A percentile compares a stretch with the other conserved stretches of the same genome.
phyloP scores from a whole-genome alignment of 2,329 filamentous ascomycete genomes.

The Colletotrichum costaricense region DNA sequence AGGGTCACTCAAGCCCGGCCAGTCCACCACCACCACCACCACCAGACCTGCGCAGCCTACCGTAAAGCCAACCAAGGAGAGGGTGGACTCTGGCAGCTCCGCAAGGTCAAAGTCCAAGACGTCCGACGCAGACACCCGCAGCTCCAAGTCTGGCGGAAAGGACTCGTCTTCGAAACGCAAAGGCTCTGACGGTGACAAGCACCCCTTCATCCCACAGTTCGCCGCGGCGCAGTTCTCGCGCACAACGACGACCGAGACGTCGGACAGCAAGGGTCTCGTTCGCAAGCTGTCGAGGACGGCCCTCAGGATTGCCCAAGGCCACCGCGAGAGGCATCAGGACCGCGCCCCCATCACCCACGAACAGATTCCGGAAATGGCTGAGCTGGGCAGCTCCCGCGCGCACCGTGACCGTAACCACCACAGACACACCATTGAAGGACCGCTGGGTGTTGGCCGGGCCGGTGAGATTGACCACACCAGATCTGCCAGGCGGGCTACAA shows the following conservation, averaged over 20 bases:
- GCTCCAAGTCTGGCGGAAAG: conserved; percentile 15
- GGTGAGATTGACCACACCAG: conserved; percentile 32
- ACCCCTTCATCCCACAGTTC: conserved; percentile 64
- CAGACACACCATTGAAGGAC: conserved; percentile 47
- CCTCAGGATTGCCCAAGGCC: conserved; percentile 53
- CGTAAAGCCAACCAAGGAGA: neutral
- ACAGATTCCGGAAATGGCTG: conserved; percentile 48
- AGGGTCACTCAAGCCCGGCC: conserved; percentile 19
- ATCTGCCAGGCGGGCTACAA: conserved; percentile 49
- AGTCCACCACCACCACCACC: neutral
- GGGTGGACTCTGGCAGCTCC: neutral
- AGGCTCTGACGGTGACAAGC: conserved; percentile 39
- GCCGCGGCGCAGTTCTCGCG: conserved; percentile 66
- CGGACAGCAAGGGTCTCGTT: conserved; percentile 47
- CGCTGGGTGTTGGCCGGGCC: conserved; percentile 33
- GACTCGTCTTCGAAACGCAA: conserved; percentile 14
- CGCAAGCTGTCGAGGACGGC: conserved; percentile 58
- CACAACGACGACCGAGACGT: conserved; percentile 61
- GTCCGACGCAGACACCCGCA: conserved; percentile 30
- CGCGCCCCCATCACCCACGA: conserved; percentile 58
- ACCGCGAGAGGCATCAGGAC: conserved; percentile 49
- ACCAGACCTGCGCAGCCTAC: neutral
- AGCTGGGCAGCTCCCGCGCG: conserved; percentile 39
- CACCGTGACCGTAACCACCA: conserved; percentile 35
- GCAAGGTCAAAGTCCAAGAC: conserved; percentile 32